A percentile compares a stretch with the other conserved stretches of the same genome.
Evolutionary conservation across 1,139 yeast genomes (phyloP).

Genomic region (Yarrowia galli): DNA sequence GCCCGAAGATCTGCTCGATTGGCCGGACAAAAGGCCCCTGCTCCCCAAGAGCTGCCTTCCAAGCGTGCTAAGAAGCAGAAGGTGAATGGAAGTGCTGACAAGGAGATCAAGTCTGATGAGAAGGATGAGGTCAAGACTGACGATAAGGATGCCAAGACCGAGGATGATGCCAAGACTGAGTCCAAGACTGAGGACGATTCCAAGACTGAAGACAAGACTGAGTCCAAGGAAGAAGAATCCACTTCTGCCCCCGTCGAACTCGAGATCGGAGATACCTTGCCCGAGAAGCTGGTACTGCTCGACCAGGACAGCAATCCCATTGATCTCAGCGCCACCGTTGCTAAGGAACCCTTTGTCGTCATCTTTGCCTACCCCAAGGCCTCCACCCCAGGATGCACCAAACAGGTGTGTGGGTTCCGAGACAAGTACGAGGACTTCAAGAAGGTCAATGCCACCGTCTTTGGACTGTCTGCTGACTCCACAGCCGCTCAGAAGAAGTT

Average conservation of each 20-base stretch:
- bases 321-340: conserved; percentile 44
- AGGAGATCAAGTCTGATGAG: background rate
- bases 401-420: conserved; percentile 91
- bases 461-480: conserved; percentile 67
- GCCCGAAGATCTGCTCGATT: conserved; percentile 22
- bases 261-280: conserved; percentile 70
- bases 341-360: conserved; percentile 51
- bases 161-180: background rate
- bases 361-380: conserved; percentile 81
- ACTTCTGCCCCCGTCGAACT: conserved; percentile 25
- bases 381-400: conserved; percentile 90
- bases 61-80: conserved; percentile 26
- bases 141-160: background rate
- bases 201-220: background rate
- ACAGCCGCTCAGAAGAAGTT: conserved; percentile 79
- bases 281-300: conserved; percentile 64
- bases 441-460: conserved; percentile 53
- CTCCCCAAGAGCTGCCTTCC: conserved; percentile 18
- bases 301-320: conserved; percentile 75
- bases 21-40: conserved; percentile 29
- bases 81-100: conserved; percentile 9
- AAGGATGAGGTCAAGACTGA: background rate
- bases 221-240: background rate
- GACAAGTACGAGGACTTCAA: conserved; percentile 65
- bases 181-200: background rate